phyloP scores from a whole-genome alignment of 306 rosid genomes.

The Quercus berberidifolia region DNA sequence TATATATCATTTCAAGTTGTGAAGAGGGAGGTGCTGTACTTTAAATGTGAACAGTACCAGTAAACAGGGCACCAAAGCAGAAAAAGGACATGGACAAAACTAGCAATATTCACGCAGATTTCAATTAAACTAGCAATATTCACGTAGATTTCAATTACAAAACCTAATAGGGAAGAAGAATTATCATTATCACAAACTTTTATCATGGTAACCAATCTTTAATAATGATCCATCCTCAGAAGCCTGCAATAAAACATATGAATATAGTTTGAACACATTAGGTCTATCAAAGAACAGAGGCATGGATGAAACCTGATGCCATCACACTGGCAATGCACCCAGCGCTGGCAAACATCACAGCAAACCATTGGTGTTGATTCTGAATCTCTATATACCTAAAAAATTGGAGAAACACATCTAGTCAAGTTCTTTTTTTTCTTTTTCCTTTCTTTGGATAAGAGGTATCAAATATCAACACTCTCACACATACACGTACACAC shows the following conservation, averaged over 20 bases:
- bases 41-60: no score
- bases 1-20: no score
- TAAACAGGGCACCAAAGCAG: no score
- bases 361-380: constrained; percentile 99
- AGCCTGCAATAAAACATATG: not conserved
- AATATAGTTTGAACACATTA: not conserved
- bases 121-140: no score
- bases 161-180: not conserved
- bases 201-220: not conserved
- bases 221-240: not conserved
- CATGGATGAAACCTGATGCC: constrained; percentile 65
- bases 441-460: no score
- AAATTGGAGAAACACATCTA: constrained; percentile 19
- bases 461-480: no score
- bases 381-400: constrained; percentile 97
- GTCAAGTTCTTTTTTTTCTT: constrained; percentile 11
- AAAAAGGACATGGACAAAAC: no score
- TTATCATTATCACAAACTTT: not conserved
- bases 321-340: constrained; percentile 99
- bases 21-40: no score
- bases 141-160: not conserved
- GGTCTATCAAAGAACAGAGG: constrained; percentile 1
- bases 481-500: no score
- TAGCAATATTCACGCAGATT: no score
- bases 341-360: constrained; percentile 96